Evolutionary conservation across 2,329 filamentous ascomycete genomes (phyloP).

Genomic region (Botrytis elliptica): DNA sequence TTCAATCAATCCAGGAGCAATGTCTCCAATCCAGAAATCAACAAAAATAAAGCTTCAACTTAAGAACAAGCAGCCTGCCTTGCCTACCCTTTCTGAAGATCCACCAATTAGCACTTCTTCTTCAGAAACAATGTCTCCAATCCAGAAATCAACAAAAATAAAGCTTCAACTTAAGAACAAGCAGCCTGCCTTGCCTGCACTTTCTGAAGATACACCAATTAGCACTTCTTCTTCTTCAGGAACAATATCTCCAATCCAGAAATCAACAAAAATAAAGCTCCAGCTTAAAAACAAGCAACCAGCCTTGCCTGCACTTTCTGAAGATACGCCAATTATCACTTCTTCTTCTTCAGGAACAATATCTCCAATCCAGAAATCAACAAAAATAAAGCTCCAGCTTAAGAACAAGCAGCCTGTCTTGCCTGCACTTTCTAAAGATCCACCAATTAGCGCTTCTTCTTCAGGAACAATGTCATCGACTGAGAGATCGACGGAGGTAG

Average conservation of each 20-base stretch:
- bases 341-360: background rate
- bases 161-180: background rate
- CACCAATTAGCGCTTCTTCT: background rate
- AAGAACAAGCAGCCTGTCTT: background rate
- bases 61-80: background rate
- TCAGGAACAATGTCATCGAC: too few relatives aligned
- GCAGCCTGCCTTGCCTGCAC: too few relatives aligned
- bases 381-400: background rate
- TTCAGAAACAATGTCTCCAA: background rate
- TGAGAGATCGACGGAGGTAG: too few relatives aligned
- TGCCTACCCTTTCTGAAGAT: too few relatives aligned
- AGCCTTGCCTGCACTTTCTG: too few relatives aligned
- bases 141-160: background rate
- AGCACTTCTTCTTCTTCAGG: background rate
- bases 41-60: background rate
- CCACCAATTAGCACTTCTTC: background rate
- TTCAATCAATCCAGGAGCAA: background rate
- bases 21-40: background rate
- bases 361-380: background rate
- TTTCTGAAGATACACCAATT: too few relatives aligned
- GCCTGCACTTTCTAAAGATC: accelerated
- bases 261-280: background rate
- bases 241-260: background rate
- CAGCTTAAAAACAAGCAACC: background rate
- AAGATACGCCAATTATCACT: too few relatives aligned